Evolutionary conservation across 495 filamentous ascomycete species (phyloP), one percentile per base, ranked within the genome.

Genomic region (Physcia stellaris): DNA sequence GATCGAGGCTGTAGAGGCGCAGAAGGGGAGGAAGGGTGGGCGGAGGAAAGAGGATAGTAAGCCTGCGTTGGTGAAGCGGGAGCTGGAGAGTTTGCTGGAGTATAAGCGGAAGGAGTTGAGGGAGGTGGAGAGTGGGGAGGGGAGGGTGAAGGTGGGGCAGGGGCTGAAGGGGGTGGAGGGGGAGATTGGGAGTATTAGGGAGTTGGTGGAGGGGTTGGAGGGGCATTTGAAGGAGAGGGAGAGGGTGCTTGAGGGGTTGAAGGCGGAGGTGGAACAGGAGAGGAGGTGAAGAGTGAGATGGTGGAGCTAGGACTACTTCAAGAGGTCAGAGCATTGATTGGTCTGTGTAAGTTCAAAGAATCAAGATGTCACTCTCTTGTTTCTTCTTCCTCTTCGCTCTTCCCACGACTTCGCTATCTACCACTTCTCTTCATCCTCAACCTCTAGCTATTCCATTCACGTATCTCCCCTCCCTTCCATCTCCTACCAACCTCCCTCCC

Each of bases 61-160:
- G 51, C 80, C 85, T 3, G 83, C 85, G 40, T 61, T 98, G 12
- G 83, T 94, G 37, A 95, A 95, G 68, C 66, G 88, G 41, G 90
- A 98, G 62, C 64, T 94, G 30, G 85, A 94, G 57, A 79, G 88
- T 63, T 61, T 98, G 54, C 58, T 98, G 43, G 64, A 73, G 41
- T 68, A 64, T 30, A 70, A 59, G 43, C 57, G 64, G 51, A 68
- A 63, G 26, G 59, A 65, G 43, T 46, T 72, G 13, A 62, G 66
- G 35, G 59, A 70, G 45, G 49, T 63, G 30, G 55, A 63, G 32
- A 57, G 56, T 6, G 68, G 68, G 10, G 53, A 58, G 35, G 53
- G 62, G 19, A 63, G 66, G 40, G 56, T 62, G 24, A 63, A 63
- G 2, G 60, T 62, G 41, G 51, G 59, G 18, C 64, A 63, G 28